These are phyloP conservation scores for Penicillium sp. DNA, from an alignment of 2,329 filamentous ascomycete species.

Conservation along the genomic window DNA sequence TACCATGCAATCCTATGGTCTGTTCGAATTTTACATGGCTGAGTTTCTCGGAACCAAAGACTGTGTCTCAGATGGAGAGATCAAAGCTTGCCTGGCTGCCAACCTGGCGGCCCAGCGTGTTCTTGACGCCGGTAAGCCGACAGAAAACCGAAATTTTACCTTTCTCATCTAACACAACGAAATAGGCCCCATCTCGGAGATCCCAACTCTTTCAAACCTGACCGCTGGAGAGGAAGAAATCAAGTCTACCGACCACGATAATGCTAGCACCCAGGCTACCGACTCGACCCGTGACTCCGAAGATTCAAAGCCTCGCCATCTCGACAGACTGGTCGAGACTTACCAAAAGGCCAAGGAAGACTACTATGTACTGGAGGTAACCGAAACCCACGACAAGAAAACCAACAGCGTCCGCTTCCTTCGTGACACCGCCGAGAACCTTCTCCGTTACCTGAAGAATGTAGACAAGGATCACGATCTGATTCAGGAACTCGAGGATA, in stretches of 20 bases:
- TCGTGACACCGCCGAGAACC: constrained; percentile 47
- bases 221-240: neutral
- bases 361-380: constrained; percentile 26
- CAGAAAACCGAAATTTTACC: neutral
- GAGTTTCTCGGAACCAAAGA: constrained; percentile 39
- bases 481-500: constrained; percentile 35
- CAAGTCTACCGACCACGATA: neutral
- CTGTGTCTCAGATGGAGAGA: constrained; percentile 14
- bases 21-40: constrained; percentile 41
- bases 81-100: constrained; percentile 28
- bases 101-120: constrained; percentile 29
- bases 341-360: constrained; percentile 42
- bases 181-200: constrained; percentile 1
- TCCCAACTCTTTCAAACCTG: neutral
- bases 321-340: constrained; percentile 27
- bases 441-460: constrained; percentile 35
- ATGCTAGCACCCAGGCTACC: neutral
- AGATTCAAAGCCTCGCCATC: constrained; percentile 7
- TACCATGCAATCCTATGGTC: constrained; percentile 30
- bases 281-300: neutral
- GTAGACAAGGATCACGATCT: constrained; percentile 28
- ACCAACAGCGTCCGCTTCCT: constrained; percentile 41
- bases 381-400: constrained; percentile 24
- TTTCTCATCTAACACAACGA: neutral
- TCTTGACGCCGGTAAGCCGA: constrained; percentile 18